phyloP scores from a whole-genome alignment of 306 rosid species.

The Begonia masoniana region DNA sequence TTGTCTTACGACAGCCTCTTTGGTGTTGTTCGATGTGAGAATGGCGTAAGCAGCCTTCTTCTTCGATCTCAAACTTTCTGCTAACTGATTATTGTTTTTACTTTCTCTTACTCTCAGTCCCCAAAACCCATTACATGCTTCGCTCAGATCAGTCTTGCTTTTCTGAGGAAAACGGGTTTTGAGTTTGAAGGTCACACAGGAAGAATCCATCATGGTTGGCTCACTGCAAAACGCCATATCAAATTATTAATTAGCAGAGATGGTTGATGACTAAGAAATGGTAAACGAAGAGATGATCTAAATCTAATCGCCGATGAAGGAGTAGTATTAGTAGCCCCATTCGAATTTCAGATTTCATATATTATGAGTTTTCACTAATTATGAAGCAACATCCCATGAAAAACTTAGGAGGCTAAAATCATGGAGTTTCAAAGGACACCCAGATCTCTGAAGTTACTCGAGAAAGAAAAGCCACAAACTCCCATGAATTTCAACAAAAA shows the following conservation, averaged over 20 bases:
- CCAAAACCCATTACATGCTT: slow-evolving; percentile 28
- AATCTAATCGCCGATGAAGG: slow-evolving; percentile 14
- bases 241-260: slow-evolving; percentile 4
- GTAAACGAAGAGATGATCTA: slow-evolving; percentile 9
- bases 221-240: slow-evolving; percentile 6
- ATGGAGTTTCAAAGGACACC: too few species aligned
- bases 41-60: slow-evolving; percentile 45
- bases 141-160: slow-evolving; percentile 22
- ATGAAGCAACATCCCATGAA: too few species aligned
- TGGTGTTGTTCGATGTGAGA: slow-evolving; percentile 40
- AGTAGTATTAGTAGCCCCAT: too few species aligned
- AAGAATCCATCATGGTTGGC: slow-evolving; percentile 44
- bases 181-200: slow-evolving; percentile 34
- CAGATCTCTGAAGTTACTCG: too few species aligned
- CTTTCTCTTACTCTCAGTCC: slow-evolving; percentile 52
- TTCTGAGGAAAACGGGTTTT: slow-evolving; percentile 23
- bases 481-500: too few species aligned
- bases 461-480: too few species aligned
- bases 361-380: too few species aligned
- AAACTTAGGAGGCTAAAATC: too few species aligned
- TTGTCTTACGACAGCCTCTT: slow-evolving; percentile 40
- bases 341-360: too few species aligned
- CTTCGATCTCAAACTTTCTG: slow-evolving; percentile 20
- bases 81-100: slow-evolving; percentile 23
- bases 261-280: slow-evolving; percentile 16